Base-by-base conservation (phyloP, 2,329 filamentous ascomycete species). In the Pezizomycotina sp. region DNA sequence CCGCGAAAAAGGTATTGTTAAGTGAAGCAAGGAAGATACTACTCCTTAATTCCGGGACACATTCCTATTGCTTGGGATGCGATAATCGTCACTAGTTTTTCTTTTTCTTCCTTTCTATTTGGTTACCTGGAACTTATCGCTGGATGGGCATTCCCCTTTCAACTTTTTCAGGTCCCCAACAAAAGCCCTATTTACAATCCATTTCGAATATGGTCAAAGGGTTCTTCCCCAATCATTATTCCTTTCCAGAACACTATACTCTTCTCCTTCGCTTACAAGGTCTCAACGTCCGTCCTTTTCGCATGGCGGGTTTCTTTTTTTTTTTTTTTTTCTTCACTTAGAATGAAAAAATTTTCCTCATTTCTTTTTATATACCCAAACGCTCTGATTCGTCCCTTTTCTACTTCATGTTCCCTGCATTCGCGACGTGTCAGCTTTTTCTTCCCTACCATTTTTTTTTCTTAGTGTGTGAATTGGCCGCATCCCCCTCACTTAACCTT, bases 11-110 rank as follows among this genome's bases (percentile, higher is more conserved):
- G 6, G 27, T 47, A 39, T 38, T 26, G 33, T 32, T 47, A 44
- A 27, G 41, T 43, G 38, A 41, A 46, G 34, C 44, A 44, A 46
- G 14, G 15, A 7, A 13, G 27, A 18, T 28, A n/a, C 22, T 28
- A 4, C n/a, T 9, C 6, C 7, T 14, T 10, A 8, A 4, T 18
- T 18, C 31, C 3, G 9, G 7, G 10, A 31, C 22, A 13, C 10
- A 10, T 34, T 15, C 16, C 2, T 31, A 10, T 34, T 14, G 20
- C 3, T 27, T 28, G 12, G 18, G 24, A 29, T n/a, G 18, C 6
- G 18, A 23, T 24, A 5, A 30, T 30, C 28, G 26, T n/a, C 33
- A 36, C 31, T 34, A 21, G 24, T 35, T 29, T n/a, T n/a, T n/a
- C n/a, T n/a, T n/a, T 30, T 20, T 30, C 24, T 25, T 28, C 15